Base-by-base conservation (phyloP, 2,329 filamentous ascomycete genomes). In the Nemania bipapillata region DNA sequence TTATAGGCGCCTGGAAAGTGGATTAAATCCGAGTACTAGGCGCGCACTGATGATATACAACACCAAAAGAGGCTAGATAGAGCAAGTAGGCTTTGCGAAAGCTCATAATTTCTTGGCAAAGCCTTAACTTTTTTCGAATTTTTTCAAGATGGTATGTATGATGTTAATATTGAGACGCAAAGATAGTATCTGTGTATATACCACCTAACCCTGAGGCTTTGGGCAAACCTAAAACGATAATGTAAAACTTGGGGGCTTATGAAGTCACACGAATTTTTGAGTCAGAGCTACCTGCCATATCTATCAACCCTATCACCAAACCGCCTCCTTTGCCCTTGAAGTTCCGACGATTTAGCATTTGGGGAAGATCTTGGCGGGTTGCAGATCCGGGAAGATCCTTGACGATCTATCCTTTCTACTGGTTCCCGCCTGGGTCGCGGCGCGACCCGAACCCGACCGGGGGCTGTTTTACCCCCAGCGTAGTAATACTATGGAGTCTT, bases 311-410 rank as follows among this genome's bases (percentile, higher is more conserved):
- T 50, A 28, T 6, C 2, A 30, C 6, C 26, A 53, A 32, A 32
- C 28, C 15, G 20, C 40, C 15, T 45, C 4, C 40, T 53, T 9
- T 3, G 5, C 7, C 24, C 24, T 12, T 11, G 22, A 20, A 11
- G 4, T 6, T 5, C 20, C 11, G 7, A 15, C 47, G 26, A 50
- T 24, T 26, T 9, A 50, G 47, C 26, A 50, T 50, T 4, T 28
- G 26, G n/a, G n/a, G 26, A n/a, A n/a, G 50, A 32, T 53, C 50
- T 53, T 53, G 63, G 63, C 63, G 40, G 40, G 63, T 66, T 66
- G 63, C 63, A 66, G 50, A 61, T 61, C 20, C 56, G 63, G 56
- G 50, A 60, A 49, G 37, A 66, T 59, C 49, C 28, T 49, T 15
- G 63, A 49, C 20, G 40, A 61, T 55, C 50, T 37, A 4, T 7